phyloP scores from a whole-genome alignment of 345 rosid species.

The Arabidopsis arenosa region DNA sequence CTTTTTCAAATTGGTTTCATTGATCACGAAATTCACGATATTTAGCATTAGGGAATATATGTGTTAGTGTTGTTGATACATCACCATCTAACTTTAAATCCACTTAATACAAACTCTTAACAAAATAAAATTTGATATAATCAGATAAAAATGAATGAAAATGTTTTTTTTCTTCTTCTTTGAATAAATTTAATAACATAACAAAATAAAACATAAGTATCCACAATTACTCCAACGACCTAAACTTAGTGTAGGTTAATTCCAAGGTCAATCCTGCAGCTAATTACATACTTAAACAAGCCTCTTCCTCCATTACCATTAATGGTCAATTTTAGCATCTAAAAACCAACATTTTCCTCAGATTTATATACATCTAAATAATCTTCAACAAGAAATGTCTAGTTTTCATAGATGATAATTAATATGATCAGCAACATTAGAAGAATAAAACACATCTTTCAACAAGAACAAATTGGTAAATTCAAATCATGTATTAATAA shows the following conservation, averaged over 20 bases:
- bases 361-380: too few relatives aligned
- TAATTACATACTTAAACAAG: background rate
- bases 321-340: background rate
- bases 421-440: background rate
- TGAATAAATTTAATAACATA: too few relatives aligned
- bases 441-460: slow-evolving; percentile 12
- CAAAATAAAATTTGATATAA: too few relatives aligned
- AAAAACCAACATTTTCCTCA: slow-evolving; percentile 1
- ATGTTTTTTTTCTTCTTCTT: too few relatives aligned
- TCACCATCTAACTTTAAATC: too few relatives aligned
- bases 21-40: too few relatives aligned
- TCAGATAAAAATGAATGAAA: too few relatives aligned
- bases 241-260: background rate
- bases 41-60: too few relatives aligned
- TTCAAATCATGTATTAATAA: slow-evolving; percentile 15
- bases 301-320: background rate
- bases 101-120: too few relatives aligned
- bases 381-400: background rate
- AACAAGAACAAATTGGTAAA: background rate
- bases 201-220: background rate
- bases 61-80: too few relatives aligned
- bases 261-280: background rate
- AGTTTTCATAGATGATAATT: background rate
- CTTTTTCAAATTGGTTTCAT: too few relatives aligned
- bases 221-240: slow-evolving; percentile 3